phyloP scores from a whole-genome alignment of 1,139 yeast species.

The Scheffersomyces segobiensis region DNA sequence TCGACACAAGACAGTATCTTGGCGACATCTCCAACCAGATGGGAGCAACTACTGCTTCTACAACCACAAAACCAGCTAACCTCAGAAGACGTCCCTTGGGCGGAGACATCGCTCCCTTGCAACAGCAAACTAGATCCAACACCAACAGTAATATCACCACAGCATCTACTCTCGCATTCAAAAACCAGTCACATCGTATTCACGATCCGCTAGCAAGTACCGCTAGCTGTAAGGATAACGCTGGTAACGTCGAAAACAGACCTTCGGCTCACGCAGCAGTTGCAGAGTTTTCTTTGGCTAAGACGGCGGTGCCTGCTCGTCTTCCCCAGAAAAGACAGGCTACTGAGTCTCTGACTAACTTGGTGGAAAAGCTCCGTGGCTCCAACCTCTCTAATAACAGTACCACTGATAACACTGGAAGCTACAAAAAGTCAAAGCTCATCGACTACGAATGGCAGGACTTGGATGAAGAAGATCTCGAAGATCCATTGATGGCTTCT shows the following conservation, averaged over 20 bases:
- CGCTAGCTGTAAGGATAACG: background rate
- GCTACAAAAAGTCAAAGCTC: conserved; percentile 34
- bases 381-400: conserved; percentile 8
- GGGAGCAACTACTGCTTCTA: conserved; percentile 15
- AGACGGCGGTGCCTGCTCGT: conserved; percentile 34
- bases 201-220: conserved; percentile 3
- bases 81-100: conserved; percentile 34
- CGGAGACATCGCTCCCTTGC: conserved; percentile 35
- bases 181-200: conserved; percentile 4
- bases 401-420: conserved; percentile 16
- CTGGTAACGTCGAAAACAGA: background rate
- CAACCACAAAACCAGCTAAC: conserved; percentile 4
- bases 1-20: conserved; percentile 28
- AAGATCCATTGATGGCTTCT: conserved; percentile 93
- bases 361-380: conserved; percentile 43
- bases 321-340: conserved; percentile 59
- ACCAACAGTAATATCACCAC: conserved; percentile 1
- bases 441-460: conserved; percentile 79
- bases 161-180: conserved; percentile 2
- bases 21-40: conserved; percentile 47
- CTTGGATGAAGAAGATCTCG: conserved; percentile 84
- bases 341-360: conserved; percentile 52
- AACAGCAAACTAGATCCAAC: conserved; percentile 16
- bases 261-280: background rate
- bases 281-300: conserved; percentile 7